Conservation (phyloP, 1,284 basidiomycete species). For the Spongiforma sp. region DNA sequence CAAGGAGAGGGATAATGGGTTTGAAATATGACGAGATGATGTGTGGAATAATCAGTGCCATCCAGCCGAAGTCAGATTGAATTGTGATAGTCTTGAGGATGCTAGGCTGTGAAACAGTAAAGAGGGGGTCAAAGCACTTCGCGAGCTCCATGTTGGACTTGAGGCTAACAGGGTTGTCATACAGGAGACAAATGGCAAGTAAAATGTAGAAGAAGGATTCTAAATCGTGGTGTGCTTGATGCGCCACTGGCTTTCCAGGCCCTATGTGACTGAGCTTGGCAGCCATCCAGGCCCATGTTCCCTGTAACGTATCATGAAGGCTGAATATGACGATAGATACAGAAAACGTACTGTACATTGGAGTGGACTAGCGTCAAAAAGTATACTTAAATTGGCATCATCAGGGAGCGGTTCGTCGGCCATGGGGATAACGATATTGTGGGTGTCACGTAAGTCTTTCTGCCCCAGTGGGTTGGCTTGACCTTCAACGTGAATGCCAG, state of each 20-base stretch:
- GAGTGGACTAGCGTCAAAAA: slow-evolving; percentile 5
- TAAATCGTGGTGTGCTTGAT: slow-evolving; percentile 4
- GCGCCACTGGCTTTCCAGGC: neutral
- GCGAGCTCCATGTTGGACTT: slow-evolving; percentile 2
- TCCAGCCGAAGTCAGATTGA: slow-evolving; percentile 1
- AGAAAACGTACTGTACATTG: neutral
- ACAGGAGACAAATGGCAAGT: slow-evolving; percentile 12
- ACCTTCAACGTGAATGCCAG: neutral
- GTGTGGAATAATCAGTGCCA: neutral
- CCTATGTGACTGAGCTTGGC: slow-evolving; percentile 8
- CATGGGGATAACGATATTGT: neutral
- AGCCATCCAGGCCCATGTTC: slow-evolving; percentile 19
- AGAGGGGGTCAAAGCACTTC: slow-evolving; percentile 5
- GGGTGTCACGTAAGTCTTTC: neutral
- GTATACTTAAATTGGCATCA: neutral
- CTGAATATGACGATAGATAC: neutral
- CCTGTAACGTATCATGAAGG: neutral
- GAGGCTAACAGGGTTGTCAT: neutral
- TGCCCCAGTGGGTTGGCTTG: neutral
- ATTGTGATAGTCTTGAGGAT: neutral
- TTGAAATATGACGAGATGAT: neutral
- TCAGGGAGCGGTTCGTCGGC: neutral
- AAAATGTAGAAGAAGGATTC: slow-evolving; percentile 19
- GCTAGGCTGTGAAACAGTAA: neutral
- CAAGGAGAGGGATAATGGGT: slow-evolving; percentile 1